Conservation (phyloP, 768 basidiomycete genomes). For the Epithele typhae region DNA sequence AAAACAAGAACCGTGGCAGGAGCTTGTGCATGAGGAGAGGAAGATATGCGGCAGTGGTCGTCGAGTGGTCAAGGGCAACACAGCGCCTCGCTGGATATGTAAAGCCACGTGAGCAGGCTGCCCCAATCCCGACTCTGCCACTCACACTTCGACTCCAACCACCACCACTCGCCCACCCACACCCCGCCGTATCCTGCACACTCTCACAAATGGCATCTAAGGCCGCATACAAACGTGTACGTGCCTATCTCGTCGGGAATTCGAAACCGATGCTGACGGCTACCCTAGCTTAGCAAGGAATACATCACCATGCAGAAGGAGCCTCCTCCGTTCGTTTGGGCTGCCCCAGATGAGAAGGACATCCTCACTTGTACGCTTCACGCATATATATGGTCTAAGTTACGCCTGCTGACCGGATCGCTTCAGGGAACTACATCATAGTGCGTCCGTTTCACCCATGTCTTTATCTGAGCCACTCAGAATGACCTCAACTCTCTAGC, state of each 20-base stretch:
- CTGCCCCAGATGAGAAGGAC: constrained; percentile 95
- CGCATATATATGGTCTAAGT: not conserved
- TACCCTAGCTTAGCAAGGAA: constrained; percentile 73
- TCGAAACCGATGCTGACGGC: not conserved
- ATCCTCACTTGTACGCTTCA: constrained; percentile 86
- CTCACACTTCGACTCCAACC: constrained; percentile 15
- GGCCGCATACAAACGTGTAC: constrained; percentile 80
- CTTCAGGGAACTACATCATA: constrained; percentile 90
- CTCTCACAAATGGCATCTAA: constrained; percentile 66
- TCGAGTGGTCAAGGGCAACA: no score
- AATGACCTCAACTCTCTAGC: constrained; percentile 38
- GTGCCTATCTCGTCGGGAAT: constrained; percentile 16
- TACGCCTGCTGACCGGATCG: not conserved
- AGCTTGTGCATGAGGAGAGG: not conserved
- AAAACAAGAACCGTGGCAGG: not conserved
- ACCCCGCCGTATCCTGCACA: not conserved
- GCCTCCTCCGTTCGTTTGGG: constrained; percentile 96
- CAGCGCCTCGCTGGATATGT: not conserved
- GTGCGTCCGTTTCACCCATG: constrained; percentile 38
- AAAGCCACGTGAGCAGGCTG: constrained; percentile 11
- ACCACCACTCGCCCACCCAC: constrained; percentile 9
- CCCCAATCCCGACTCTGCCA: not conserved
- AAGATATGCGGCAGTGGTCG: not conserved
- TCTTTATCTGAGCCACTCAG: constrained; percentile 3
- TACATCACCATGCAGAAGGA: constrained; percentile 88